Base-by-base conservation (phyloP, 192 early-diverging fungal genomes). In the Coemansia sp. region DNA sequence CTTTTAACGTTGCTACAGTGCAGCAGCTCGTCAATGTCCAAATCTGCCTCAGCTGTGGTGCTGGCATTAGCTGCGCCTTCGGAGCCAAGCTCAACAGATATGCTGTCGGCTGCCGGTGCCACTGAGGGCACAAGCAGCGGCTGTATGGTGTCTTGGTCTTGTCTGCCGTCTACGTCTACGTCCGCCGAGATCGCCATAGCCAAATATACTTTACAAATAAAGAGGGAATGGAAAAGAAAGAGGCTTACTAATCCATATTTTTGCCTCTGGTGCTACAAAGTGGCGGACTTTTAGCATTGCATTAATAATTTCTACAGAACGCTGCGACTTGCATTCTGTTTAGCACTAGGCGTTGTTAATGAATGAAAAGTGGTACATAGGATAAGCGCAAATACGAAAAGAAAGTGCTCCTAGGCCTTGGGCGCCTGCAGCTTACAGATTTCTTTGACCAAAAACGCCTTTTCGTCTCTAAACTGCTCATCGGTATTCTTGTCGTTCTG, bases 401-500 rank as follows among this genome's bases (percentile, higher is more conserved):
- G 23, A 26, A 26, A 4, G 23, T 40, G 39, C 11, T 6, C n/a
- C 49, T 50, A 28, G 31, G 42, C 15, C 42, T 44, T 44, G 13
- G 49, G 49, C 15, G 49, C 61, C 18, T 53, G 31, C 19, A 80
- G 59, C 63, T 70, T 61, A 42, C 85, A 58, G 70, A 99, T 95
- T 58, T 95, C 90, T 61, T 89, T 93, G 53, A 96, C 82, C 52
- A 99, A 79, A 65, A 96, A 99, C 5, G 87, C 86, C 78, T 99
- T 99, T 63, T 99, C 96, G 72, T 97, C 94, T 59, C 94, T 94
- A 71, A 99, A 99, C 76, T 94, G 94, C 80, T 99, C 96, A 81
- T 99, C 94, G 65, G 93, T 93, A 57, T 94, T 80, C 50, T 92
- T 86, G 59, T 97, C 96, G 72, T 92, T 96, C 62, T 99, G 94